phyloP scores from a whole-genome alignment of 352 stramenopile species.

The Phytophthora pluvialis region DNA sequence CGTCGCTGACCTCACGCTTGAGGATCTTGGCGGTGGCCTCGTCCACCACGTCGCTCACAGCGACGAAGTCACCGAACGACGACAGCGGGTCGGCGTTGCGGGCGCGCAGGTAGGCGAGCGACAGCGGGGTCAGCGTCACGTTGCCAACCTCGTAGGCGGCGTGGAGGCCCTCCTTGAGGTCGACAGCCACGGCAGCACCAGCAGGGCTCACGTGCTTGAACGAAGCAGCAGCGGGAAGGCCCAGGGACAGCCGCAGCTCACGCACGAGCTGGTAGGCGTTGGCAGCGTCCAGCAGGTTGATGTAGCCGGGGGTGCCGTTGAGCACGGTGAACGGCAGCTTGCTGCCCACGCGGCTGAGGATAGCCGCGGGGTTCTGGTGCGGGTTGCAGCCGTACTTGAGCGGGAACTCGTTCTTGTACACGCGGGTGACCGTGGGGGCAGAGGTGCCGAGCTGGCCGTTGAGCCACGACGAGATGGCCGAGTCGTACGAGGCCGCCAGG shows the following conservation, averaged over 20 bases:
- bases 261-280: conserved; percentile 99
- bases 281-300: conserved; percentile 98
- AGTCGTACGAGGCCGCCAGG: conserved; percentile 95
- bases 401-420: conserved; percentile 95
- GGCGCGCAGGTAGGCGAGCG: conserved; percentile 98
- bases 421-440: conserved; percentile 85
- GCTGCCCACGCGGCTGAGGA: conserved; percentile 66
- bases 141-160: conserved; percentile 95
- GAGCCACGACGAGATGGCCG: conserved; percentile 97
- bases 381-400: conserved; percentile 99
- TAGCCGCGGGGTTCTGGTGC: conserved; percentile 97
- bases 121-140: conserved; percentile 92
- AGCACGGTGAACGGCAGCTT: conserved; percentile 90
- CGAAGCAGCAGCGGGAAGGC: conserved; percentile 94
- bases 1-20: conserved; percentile 99
- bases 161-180: conserved; percentile 94
- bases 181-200: conserved; percentile 96
- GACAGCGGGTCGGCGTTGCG: conserved; percentile 99
- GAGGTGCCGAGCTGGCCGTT: conserved; percentile 88
- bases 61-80: conserved; percentile 99
- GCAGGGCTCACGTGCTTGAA: conserved; percentile 99
- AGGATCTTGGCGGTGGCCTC: conserved; percentile 98
- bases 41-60: conserved; percentile 98
- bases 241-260: conserved; percentile 95
- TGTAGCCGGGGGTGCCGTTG: conserved; percentile 98